A percentile compares a stretch with the other conserved stretches of the same genome.
phyloP scores from a whole-genome alignment of 140 eudicot genomes.

The Flaveria floridana region DNA sequence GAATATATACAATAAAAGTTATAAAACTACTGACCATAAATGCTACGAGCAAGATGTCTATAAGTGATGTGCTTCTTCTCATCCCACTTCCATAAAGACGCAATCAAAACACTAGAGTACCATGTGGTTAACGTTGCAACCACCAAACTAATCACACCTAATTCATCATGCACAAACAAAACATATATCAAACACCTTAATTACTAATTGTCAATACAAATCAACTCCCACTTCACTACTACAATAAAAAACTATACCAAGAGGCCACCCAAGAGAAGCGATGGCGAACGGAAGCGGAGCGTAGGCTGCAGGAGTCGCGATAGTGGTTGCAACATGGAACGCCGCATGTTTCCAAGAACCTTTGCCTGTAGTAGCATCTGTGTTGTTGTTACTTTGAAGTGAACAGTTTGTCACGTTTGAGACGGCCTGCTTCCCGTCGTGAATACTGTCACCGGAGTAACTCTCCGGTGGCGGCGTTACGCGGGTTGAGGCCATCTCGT shows the following conservation, averaged over 20 bases:
- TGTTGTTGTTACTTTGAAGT: not conserved
- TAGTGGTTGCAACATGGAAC: constrained; percentile 61
- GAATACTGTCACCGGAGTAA: constrained; percentile 8
- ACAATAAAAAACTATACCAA: constrained; percentile 35
- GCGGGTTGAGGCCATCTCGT: constrained; percentile 21
- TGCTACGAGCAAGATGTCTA: constrained; percentile 52
- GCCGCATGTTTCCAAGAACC: constrained; percentile 69
- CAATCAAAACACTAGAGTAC: constrained; percentile 56
- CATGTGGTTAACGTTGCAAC: constrained; percentile 50
- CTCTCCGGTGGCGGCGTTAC: not conserved
- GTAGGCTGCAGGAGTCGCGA: constrained; percentile 72
- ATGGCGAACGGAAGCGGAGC: constrained; percentile 62
- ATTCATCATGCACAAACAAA: constrained; percentile 19
- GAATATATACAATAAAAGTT: not conserved
- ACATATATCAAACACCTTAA: constrained; percentile 18
- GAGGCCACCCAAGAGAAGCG: constrained; percentile 63
- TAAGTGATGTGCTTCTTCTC: constrained; percentile 58
- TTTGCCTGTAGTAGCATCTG: not conserved
- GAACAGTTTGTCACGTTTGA: not conserved
- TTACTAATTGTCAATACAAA: not conserved
- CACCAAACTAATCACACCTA: constrained; percentile 54
- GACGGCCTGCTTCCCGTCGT: constrained; percentile 12
- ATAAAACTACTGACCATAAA: constrained; percentile 42
- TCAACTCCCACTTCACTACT: not conserved
- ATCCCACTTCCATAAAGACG: constrained; percentile 63